Percentiles rank a stretch among this genome's conserved stretches.
phyloP scores from a whole-genome alignment of 805 yeast species.

The Metschnikowia peoriensis region DNA sequence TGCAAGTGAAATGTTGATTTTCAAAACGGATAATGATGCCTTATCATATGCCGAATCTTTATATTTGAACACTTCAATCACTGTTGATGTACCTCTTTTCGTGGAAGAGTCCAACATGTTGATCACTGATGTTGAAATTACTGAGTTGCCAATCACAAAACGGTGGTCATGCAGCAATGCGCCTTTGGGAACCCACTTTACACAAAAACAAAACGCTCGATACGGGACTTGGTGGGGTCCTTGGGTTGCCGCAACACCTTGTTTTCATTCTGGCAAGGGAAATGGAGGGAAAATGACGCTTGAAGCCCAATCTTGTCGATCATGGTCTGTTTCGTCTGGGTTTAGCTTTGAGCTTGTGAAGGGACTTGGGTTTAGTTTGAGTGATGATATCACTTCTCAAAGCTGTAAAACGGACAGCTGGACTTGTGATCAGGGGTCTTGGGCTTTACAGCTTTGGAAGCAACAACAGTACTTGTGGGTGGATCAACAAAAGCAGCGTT shows the following conservation, averaged over 20 bases:
- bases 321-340: background rate
- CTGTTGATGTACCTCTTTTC: background rate
- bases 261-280: background rate
- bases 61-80: background rate
- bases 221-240: background rate
- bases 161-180: background rate
- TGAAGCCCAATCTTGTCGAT: background rate
- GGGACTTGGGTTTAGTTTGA: background rate
- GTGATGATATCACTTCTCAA: background rate
- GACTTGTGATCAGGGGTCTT: background rate
- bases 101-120: background rate
- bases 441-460: background rate
- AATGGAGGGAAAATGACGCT: background rate
- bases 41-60: background rate
- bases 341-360: background rate
- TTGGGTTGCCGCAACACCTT: background rate
- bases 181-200: background rate
- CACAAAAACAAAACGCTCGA: background rate
- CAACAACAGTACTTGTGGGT: background rate
- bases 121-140: background rate
- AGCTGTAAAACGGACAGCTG: background rate
- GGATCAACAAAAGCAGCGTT: background rate
- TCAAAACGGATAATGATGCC: background rate
- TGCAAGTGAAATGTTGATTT: background rate
- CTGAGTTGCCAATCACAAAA: background rate